Conservation (phyloP, 2,329 filamentous ascomycete genomes). For the Ciborinia camelliae region DNA sequence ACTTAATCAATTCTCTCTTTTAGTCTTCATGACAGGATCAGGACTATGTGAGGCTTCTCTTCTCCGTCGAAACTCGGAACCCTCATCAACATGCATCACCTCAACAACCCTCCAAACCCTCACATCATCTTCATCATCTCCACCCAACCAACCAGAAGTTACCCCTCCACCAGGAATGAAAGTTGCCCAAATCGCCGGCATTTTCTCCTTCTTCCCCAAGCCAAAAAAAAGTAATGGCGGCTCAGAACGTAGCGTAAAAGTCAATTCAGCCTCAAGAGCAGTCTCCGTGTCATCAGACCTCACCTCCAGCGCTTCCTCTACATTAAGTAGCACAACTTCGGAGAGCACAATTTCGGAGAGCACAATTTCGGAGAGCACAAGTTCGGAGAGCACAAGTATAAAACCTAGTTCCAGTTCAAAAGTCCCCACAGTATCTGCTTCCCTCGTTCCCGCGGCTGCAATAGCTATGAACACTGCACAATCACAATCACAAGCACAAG, state of each 20-base stretch:
- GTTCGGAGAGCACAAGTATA: neutral
- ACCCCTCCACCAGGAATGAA: neutral
- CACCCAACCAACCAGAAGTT: neutral
- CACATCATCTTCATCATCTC: neutral
- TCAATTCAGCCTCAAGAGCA: neutral
- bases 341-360: neutral
- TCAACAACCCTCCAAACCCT: neutral
- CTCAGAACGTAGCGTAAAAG: too few species aligned
- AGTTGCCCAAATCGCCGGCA: neutral
- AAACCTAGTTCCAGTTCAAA: neutral
- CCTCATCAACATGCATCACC: neutral
- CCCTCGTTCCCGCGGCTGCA: neutral
- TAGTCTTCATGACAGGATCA: slow-evolving; percentile 10
- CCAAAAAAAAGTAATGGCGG: too few species aligned
- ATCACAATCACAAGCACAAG: too few species aligned
- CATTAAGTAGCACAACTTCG: too few species aligned
- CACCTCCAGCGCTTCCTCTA: slow-evolving; percentile 7
- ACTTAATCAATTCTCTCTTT: neutral
- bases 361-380: neutral
- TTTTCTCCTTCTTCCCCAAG: neutral
- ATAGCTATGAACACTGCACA: slow-evolving; percentile 1
- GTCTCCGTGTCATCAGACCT: neutral
- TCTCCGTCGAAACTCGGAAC: neutral
- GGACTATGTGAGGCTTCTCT: slow-evolving; percentile 11
- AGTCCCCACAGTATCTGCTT: neutral